Base-by-base conservation (phyloP, 768 basidiomycete genomes). In the Pleurotus salmoneostramineus region DNA sequence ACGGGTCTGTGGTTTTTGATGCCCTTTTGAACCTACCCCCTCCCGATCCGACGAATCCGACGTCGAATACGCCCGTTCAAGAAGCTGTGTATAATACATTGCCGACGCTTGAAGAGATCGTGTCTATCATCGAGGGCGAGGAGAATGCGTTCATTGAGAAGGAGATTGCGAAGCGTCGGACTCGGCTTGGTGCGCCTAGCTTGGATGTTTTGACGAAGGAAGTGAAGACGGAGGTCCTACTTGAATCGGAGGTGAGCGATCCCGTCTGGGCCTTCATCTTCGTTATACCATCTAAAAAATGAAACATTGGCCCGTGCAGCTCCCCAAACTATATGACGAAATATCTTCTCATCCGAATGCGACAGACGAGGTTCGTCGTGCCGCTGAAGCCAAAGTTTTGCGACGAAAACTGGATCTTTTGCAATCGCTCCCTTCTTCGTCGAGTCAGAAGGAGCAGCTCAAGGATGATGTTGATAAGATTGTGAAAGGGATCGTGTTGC, bases 341-440 rank as follows among this genome's bases (percentile, higher is more conserved):
- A 74, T 95, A n/a, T 70, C 95, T 34, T 87, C 86, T 59, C 94
- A 96, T 63, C 90, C 89, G 0, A 77, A 79, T 61, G 88, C 94
- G 0, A 75, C 85, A 0, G 93, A 95, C 63, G 84, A 87, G 4
- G 72, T 91, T n/a, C 87, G 93, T n/a, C 78, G 89, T 8, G 70
- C 74, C 47, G 87, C 84, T 1, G 95, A 98, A 66, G 74, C 83
- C 31, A 94, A 91, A 61, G 77, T 95, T 6, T 73, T 96, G 37
- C 74, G 78, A 15, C 79, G 85, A 64, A 86, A 83, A 60, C 78
- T 85, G 57, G 76, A 78, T 8, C 78, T 85, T 55, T 74, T 95
- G n/a, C 68, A 76, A 50, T 77, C 87, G 3, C 65, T 94, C 14
- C 85, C 91, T 3, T 65, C 70, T 3, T 64, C 63, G 68, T 71